These are phyloP conservation scores for Hippophae gyantsensis DNA, from an alignment of 306 rosid genomes.

Conservation along the genomic window DNA sequence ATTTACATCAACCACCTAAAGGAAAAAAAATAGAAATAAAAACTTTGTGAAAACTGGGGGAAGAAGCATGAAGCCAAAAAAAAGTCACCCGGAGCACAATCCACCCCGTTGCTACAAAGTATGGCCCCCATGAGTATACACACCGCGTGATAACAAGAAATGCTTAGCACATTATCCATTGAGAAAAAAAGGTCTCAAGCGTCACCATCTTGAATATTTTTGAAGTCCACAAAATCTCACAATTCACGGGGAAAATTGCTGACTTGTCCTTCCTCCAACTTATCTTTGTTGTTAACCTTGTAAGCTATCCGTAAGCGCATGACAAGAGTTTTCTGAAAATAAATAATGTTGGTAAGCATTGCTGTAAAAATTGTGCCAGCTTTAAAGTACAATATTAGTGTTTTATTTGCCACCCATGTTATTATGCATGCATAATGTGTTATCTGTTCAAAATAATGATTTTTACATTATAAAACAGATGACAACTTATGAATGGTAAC, in stretches of 20 bases:
- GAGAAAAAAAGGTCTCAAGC: slow-evolving; percentile 9
- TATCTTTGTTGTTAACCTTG: slow-evolving; percentile 73
- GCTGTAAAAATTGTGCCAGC: not conserved
- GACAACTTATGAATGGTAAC: too few species aligned
- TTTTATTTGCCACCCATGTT: too few species aligned
- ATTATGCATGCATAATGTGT: too few species aligned
- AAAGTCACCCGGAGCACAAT: slow-evolving; percentile 27
- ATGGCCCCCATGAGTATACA: slow-evolving; percentile 30
- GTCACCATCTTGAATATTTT: slow-evolving; percentile 26
- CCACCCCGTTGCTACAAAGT: slow-evolving; percentile 29
- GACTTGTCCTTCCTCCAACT: slow-evolving; percentile 89
- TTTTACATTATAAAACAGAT: too few species aligned
- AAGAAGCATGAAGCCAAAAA: slow-evolving; percentile 34
- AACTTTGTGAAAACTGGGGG: not conserved
- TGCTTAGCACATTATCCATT: slow-evolving; percentile 24
- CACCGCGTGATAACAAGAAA: slow-evolving; percentile 24
- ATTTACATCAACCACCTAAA: slow-evolving; percentile 60
- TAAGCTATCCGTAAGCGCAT: slow-evolving; percentile 95
- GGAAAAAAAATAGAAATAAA: slow-evolving; percentile 14
- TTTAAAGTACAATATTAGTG: too few species aligned
- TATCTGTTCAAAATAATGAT: too few species aligned
- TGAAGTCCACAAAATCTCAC: slow-evolving; percentile 33
- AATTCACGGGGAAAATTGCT: slow-evolving; percentile 71
- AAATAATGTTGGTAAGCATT: not conserved
- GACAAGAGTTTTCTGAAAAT: slow-evolving; percentile 80